Evolutionary conservation across 2,329 filamentous ascomycete species (phyloP), one percentile per base, ranked within the genome.

Genomic region (Aspergillus unguis): DNA sequence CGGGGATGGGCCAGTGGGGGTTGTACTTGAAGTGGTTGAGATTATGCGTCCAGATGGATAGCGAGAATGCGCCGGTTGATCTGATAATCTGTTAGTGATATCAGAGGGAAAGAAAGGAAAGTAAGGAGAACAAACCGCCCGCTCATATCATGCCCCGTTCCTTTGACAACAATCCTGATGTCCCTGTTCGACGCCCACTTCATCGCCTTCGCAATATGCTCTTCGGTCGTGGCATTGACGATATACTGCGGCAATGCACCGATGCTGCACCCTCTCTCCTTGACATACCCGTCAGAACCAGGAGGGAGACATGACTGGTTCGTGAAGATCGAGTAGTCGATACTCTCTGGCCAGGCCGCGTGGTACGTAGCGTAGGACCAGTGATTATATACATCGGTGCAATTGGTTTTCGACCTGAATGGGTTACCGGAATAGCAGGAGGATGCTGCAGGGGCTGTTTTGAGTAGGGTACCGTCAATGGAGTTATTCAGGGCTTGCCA

Each of bases 1-100:
- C 44, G 0, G 61, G 57, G 2, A 58, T n/a, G 0, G 5, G 42
- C 59, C 59, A 64, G 5, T 37, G 10, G 2, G 36, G 5, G 5
- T 53, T 10, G 40, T 56, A 69, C 28, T 69, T 57, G 5, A 71
- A 66, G 7, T 67, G 56, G 28, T 74, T 74, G 29, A 78, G 62
- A 50, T 73, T 63, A 55, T 77, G 75, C 2, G 74, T 78, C 77
- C 75, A 79, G 44, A 79, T 68, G 17, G 70, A 73, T 1, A 79
- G 59, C 0, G 74, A 68, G 5, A 74, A 76, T 1, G 69, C 68
- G 9, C 76, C 76, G 1, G 67, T 68, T 0, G 74, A 73, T 44
- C 74, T 73, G 25, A 3, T 7, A 1, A 32, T 3, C 7, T n/a
- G 17, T 11, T 28, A n/a, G 9, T 10, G 6, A 29, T 23, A 11